Conservation (phyloP, 108 stramenopile species). For the Aurantiochytrium sp. region DNA sequence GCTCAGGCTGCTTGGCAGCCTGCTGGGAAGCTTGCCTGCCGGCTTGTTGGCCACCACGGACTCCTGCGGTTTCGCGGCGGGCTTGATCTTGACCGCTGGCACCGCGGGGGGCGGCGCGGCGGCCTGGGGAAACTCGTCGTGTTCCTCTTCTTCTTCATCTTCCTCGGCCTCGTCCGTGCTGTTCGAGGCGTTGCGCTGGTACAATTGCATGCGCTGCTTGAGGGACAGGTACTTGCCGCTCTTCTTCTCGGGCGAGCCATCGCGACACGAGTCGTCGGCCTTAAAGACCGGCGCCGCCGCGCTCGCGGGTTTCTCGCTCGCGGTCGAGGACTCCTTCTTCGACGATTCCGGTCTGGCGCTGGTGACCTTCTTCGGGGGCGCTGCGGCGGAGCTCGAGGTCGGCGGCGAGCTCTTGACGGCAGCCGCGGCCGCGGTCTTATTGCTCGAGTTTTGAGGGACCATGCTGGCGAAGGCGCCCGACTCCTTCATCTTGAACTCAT, state of each 20-base stretch:
- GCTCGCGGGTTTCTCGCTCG: too few species aligned
- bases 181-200: neutral
- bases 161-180: neutral
- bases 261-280: neutral
- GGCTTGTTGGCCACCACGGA: too few species aligned
- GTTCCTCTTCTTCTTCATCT: neutral
- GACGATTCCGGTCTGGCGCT: too few species aligned
- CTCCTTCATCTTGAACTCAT: conserved; percentile 14
- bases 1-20: too few species aligned
- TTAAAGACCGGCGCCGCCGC: neutral
- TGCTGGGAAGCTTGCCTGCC: too few species aligned
- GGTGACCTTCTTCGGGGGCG: neutral
- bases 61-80: too few species aligned
- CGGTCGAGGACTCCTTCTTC: too few species aligned
- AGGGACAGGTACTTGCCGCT: conserved; percentile 1
- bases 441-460: neutral
- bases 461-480: neutral
- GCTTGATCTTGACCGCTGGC: too few species aligned
- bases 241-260: neutral
- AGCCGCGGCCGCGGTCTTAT: neutral
- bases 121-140: neutral
- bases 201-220: conserved; percentile 9
- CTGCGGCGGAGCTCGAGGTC: too few species aligned
- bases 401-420: neutral
- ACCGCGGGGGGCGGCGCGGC: neutral